phyloP scores from a whole-genome alignment of 345 rosid genomes.

The Populus deltoides region DNA sequence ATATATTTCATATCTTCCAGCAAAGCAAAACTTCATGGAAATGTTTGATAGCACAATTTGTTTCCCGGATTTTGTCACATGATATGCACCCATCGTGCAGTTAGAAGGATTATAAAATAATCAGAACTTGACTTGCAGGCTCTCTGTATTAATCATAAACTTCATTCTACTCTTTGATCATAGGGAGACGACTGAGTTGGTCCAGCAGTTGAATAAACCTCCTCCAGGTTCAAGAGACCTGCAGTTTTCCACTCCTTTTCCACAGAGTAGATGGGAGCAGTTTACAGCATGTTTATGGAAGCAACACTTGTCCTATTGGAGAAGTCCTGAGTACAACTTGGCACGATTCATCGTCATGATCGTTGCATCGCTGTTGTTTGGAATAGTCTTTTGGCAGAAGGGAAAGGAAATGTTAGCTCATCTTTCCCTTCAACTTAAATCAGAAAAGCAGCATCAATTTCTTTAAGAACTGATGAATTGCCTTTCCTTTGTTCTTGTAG shows the following conservation, averaged over 20 bases:
- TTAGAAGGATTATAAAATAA: too few species aligned
- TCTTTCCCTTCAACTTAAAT: background rate
- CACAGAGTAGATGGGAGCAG: constrained; percentile 43
- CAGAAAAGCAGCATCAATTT: background rate
- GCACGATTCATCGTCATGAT: constrained; percentile 30
- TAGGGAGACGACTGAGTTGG: constrained; percentile 31
- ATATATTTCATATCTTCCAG: too few species aligned
- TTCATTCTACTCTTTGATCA: background rate
- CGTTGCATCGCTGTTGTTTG: constrained; percentile 35
- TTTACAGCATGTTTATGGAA: constrained; percentile 61
- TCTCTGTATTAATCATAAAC: too few species aligned
- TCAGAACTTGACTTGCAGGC: too few species aligned
- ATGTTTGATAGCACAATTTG: too few species aligned
- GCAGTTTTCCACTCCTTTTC: constrained; percentile 30
- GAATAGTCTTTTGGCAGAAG: constrained; percentile 46
- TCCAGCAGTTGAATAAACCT: constrained; percentile 28
- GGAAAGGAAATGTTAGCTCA: constrained; percentile 20
- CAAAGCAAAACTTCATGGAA: too few species aligned
- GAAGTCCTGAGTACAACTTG: constrained; percentile 54
- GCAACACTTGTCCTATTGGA: constrained; percentile 57
- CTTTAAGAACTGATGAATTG: background rate
- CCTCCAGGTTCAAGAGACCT: constrained; percentile 27
- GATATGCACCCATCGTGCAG: too few species aligned
- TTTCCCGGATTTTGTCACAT: too few species aligned
- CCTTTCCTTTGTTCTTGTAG: background rate